Conservation (phyloP, 208 protist genomes). For the Lotmaria passim region DNA sequence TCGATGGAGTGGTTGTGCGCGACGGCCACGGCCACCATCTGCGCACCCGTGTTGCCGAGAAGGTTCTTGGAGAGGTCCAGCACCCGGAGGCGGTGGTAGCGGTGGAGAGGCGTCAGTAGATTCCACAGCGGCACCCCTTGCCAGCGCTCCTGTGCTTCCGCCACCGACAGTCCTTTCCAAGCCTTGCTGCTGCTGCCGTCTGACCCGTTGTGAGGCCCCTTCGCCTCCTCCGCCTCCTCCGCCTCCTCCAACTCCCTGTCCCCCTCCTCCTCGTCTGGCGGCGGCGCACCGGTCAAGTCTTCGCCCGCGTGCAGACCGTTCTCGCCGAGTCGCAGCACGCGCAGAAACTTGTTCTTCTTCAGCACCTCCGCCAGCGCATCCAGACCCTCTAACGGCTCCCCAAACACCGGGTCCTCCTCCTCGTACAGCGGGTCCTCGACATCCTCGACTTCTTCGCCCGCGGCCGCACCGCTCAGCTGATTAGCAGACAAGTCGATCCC, state of each 20-base stretch:
- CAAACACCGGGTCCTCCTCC: constrained; percentile 83
- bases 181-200: background rate
- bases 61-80: constrained; percentile 83
- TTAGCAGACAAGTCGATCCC: constrained; percentile 82
- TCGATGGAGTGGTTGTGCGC: constrained; percentile 69
- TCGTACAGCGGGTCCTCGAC: constrained; percentile 77
- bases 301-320: constrained; percentile 87
- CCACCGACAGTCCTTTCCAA: constrained; percentile 14
- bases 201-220: background rate
- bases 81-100: constrained; percentile 72
- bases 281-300: constrained; percentile 46
- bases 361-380: constrained; percentile 86
- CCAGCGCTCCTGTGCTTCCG: constrained; percentile 46
- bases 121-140: constrained; percentile 78
- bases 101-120: constrained; percentile 70
- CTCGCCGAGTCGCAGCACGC: constrained; percentile 63
- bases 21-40: constrained; percentile 82
- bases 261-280: constrained; percentile 55
- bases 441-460: constrained; percentile 42
- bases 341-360: constrained; percentile 92
- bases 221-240: constrained; percentile 21
- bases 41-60: constrained; percentile 63
- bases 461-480: constrained; percentile 38
- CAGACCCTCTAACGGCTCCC: constrained; percentile 71
- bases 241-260: constrained; percentile 38